Conservation (phyloP, 495 filamentous ascomycete genomes). For the Cercophora newfieldiana region DNA sequence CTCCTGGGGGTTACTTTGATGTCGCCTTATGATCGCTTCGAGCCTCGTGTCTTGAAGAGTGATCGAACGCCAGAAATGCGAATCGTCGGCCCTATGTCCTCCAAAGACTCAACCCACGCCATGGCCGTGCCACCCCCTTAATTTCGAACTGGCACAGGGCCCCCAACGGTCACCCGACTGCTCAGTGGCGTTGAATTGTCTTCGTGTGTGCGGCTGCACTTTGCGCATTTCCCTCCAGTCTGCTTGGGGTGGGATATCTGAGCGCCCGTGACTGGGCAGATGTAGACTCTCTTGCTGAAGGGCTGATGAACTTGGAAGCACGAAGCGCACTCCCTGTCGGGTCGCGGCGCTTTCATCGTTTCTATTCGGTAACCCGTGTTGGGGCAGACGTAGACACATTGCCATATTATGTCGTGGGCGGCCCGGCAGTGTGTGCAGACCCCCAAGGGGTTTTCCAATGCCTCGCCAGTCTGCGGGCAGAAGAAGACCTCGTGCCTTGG, state of each 20-base stretch:
- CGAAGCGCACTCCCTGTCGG: slow-evolving; percentile 31
- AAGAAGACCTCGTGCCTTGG: slow-evolving; percentile 26
- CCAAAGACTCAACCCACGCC: too few species aligned
- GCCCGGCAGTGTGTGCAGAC: slow-evolving; percentile 32
- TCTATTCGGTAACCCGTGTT: slow-evolving; percentile 38
- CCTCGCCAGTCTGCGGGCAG: slow-evolving; percentile 32
- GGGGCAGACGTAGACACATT: slow-evolving; percentile 36
- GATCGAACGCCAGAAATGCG: too few species aligned
- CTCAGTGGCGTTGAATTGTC: slow-evolving; percentile 33
- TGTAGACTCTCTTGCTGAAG: slow-evolving; percentile 33
- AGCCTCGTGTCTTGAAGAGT: too few species aligned
- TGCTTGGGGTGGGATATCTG: slow-evolving; percentile 31
- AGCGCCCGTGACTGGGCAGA: slow-evolving; percentile 36
- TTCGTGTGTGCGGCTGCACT: slow-evolving; percentile 30
- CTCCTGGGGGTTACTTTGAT: too few species aligned
- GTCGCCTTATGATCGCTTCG: too few species aligned
- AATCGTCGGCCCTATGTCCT: too few species aligned
- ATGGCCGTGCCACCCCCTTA: background rate
- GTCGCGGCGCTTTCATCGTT: slow-evolving; percentile 19
- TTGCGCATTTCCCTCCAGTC: slow-evolving; percentile 29
- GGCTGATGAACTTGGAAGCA: slow-evolving; percentile 36
- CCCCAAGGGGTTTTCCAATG: slow-evolving; percentile 27
- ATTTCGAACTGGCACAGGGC: background rate
- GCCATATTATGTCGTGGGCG: slow-evolving; percentile 38
- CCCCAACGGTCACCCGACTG: slow-evolving; percentile 24